phyloP scores from a whole-genome alignment of 139 green algal genomes.

The Nannochloris sp. region DNA sequence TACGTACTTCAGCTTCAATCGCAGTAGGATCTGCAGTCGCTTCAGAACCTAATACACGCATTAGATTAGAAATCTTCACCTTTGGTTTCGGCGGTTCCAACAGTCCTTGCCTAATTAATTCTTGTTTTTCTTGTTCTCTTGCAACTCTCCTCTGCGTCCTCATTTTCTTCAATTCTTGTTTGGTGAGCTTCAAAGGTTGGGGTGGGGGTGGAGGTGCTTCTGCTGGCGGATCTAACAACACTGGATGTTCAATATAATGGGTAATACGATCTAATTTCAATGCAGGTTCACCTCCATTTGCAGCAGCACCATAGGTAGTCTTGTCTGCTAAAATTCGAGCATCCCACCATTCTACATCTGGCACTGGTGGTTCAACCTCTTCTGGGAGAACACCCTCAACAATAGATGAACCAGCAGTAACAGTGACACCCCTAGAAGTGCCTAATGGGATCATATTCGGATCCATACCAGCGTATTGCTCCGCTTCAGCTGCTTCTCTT shows the following conservation, averaged over 20 bases:
- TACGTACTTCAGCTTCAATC: constrained; percentile 83
- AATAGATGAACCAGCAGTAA: too few relatives aligned
- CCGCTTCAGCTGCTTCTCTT: constrained; percentile 1
- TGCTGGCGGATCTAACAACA: constrained; percentile 82
- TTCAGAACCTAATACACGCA: constrained; percentile 85
- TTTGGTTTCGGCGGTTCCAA: constrained; percentile 93
- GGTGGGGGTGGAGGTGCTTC: constrained; percentile 68
- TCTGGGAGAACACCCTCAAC: too few relatives aligned
- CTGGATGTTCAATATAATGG: constrained; percentile 73
- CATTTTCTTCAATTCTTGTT: constrained; percentile 91
- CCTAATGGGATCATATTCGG: constrained; percentile 61
- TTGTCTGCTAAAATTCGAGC: constrained; percentile 47
- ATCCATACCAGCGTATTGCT: constrained; percentile 9
- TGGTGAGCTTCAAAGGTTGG: constrained; percentile 77
- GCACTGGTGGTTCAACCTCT: constrained; percentile 27
- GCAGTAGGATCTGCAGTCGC: constrained; percentile 83
- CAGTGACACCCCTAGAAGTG: background rate
- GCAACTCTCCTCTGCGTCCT: constrained; percentile 82
- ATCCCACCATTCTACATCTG: constrained; percentile 84
- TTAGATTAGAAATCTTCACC: constrained; percentile 95
- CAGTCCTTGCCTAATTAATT: constrained; percentile 86
- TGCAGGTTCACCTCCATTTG: background rate
- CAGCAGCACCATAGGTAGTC: constrained; percentile 40
- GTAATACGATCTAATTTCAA: constrained; percentile 48
- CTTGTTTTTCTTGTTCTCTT: constrained; percentile 95